Conservation (phyloP, 208 protist genomes). For the Wallacemonas rigidus region DNA sequence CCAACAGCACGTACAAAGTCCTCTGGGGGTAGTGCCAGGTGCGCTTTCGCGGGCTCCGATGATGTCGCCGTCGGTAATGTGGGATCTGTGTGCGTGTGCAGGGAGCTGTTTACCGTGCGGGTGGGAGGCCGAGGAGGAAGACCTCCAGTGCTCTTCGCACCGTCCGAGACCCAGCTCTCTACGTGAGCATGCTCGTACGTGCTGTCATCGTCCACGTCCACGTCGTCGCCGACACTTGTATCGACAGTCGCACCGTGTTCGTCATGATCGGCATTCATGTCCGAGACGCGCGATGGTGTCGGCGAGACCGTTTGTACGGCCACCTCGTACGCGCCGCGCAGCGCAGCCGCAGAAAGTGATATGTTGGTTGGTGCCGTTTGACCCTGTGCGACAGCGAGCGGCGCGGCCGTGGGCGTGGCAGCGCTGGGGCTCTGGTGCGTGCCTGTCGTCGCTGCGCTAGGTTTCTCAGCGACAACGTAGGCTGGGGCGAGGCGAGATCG, state of each 20-base stretch:
- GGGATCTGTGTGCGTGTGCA: not conserved
- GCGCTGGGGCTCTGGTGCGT: not conserved
- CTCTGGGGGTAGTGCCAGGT: slow-evolving; percentile 26
- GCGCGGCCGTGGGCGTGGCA: too few species aligned
- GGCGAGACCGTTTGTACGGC: not conserved
- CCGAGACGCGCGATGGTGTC: not conserved
- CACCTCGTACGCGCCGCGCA: not conserved
- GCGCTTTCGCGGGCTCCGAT: not conserved
- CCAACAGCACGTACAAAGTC: slow-evolving; percentile 50
- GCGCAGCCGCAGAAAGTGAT: not conserved
- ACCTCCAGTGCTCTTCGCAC: too few species aligned
- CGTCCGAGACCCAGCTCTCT: slow-evolving; percentile 14
- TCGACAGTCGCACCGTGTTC: not conserved
- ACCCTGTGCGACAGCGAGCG: too few species aligned
- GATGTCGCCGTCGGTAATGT: not conserved
- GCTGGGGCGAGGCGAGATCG: slow-evolving; percentile 2
- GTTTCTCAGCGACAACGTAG: slow-evolving; percentile 30
- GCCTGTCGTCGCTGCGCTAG: not conserved
- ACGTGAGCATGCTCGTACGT: not conserved
- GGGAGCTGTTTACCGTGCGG: not conserved
- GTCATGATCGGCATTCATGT: not conserved
- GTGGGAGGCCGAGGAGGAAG: slow-evolving; percentile 26
- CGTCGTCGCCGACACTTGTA: slow-evolving; percentile 6
- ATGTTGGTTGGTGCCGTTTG: too few species aligned
- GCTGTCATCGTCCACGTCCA: slow-evolving; percentile 19